These are phyloP conservation scores for Termitomyces sp. DNA, from an alignment of 768 basidiomycete genomes.

Conservation along the genomic window DNA sequence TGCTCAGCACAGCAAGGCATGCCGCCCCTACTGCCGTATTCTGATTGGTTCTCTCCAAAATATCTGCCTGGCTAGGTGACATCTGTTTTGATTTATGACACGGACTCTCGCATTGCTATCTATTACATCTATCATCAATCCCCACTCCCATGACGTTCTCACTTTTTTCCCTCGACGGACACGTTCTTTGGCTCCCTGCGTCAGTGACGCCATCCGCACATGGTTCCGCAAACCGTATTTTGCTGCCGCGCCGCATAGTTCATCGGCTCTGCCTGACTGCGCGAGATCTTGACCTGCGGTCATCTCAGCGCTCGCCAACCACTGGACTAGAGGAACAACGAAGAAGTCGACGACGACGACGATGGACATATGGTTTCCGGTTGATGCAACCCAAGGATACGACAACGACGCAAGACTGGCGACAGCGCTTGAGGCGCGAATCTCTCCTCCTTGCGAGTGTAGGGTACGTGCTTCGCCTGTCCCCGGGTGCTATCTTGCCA, in stretches of 20 bases:
- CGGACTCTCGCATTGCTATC: conserved; percentile 38
- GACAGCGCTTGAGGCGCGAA: conserved; percentile 49
- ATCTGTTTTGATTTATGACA: conserved; percentile 48
- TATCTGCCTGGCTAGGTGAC: conserved; percentile 55
- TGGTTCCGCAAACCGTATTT: conserved; percentile 27
- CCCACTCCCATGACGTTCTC: conserved; percentile 21
- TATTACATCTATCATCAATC: conserved; percentile 36
- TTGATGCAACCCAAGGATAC: conserved; percentile 46
- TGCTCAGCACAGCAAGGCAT: conserved; percentile 80
- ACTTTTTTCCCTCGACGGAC: conserved; percentile 21
- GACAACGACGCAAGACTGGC: conserved; percentile 70
- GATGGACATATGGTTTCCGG: conserved; percentile 45
- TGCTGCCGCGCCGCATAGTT: conserved; percentile 55
- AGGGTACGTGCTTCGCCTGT: conserved; percentile 50
- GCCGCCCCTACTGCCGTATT: conserved; percentile 31
- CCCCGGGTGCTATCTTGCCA: conserved; percentile 52
- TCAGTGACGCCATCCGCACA: conserved; percentile 26
- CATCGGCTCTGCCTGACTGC: conserved; percentile 17
- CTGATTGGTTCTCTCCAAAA: conserved; percentile 16
- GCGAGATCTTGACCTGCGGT: conserved; percentile 36
- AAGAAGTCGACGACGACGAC: conserved; percentile 41
- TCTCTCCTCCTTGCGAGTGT: conserved; percentile 42
- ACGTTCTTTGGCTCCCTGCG: conserved; percentile 32
- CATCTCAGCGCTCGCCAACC: conserved; percentile 19
- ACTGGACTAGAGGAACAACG: conserved; percentile 23